Base-by-base conservation (phyloP, 208 protist genomes). In the Acanthamoeba polyphaga region DNA sequence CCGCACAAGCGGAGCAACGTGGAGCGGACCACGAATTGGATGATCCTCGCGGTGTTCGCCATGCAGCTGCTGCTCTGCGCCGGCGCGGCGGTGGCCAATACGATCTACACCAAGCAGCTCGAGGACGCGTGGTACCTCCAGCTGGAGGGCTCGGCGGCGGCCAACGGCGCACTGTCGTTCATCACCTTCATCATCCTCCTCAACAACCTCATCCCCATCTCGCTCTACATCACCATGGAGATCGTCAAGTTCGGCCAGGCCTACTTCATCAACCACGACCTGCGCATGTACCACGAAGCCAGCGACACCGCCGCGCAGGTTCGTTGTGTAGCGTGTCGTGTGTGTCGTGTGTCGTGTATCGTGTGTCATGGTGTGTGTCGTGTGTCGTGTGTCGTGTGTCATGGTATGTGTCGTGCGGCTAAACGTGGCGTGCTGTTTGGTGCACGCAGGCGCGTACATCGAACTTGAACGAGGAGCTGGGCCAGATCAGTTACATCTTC, bases 401-500 rank as follows among this genome's bases (percentile, higher is more conserved):
- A 1, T 29, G 17, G 12, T 76, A 29, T 12, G 4, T 76, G 13
- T 43, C 17, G 10, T 76, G n/a, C 13, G 49, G 38, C 49, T 58
- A 3, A 84, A 34, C 2, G 19, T 49, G 17, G 29, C 29, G 17
- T 1, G 17, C 17, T 34, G 13, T 1, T 84, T 95, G 97, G n/a
- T n/a, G n/a, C 95, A 96, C 96, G 17, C 91, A 95, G 12, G 97
- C 97, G 9, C 96, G 96, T 64, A 98, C 97, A 17, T 96, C 96
- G 24, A 98, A 97, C 76, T 92, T 98, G 27, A 98, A 98, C 91
- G 97, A 98, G 94, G 96, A 98, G 88, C 95, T 98, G 13, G 97
- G 97, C n/a, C 97, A 98, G 92, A 96, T 99, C 55, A 43, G 97
- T 76, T 98, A 98, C 93, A 64, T 99, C 17, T 99, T 99, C 88